Conservation (phyloP, 495 filamentous ascomycete genomes). For the Hyphodiscus hymeniophilus region DNA sequence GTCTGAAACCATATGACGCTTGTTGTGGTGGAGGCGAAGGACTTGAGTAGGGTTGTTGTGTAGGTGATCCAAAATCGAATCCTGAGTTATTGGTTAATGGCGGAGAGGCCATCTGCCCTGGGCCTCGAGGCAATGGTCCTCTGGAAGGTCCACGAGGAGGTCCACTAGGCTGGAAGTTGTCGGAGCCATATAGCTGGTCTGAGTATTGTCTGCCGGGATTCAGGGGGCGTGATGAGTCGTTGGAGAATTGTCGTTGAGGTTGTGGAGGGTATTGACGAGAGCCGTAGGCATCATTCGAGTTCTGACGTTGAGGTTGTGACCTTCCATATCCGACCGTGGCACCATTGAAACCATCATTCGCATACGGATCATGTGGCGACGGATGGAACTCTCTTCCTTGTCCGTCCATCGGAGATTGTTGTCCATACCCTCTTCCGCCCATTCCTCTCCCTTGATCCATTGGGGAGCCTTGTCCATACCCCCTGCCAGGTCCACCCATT, state of each 20-base stretch:
- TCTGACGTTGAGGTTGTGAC: conserved; percentile 12
- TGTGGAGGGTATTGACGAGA: conserved; percentile 12
- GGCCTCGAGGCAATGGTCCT: conserved; percentile 8
- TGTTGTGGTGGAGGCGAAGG: conserved; percentile 16
- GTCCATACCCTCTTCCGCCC: conserved; percentile 3
- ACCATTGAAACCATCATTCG: conserved; percentile 10
- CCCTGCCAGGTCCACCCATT: conserved; percentile 9
- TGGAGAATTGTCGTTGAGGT: conserved; percentile 14
- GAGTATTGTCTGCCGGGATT: conserved; percentile 17
- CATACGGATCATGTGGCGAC: conserved; percentile 7
- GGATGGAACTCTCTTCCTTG: neutral
- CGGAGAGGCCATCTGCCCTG: conserved; percentile 13
- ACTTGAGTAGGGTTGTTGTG: conserved; percentile 2
- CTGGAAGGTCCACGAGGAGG: conserved; percentile 15
- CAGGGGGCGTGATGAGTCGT: conserved; percentile 10
- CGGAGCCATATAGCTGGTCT: neutral
- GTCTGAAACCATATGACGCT: conserved; percentile 5
- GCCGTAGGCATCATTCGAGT: conserved; percentile 5
- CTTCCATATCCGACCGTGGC: conserved; percentile 13
- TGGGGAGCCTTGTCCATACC: conserved; percentile 9
- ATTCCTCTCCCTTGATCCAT: conserved; percentile 3
- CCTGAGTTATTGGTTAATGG: conserved; percentile 16
- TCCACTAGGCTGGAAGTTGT: conserved; percentile 8
- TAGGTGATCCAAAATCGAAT: conserved; percentile 18
- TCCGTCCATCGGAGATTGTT: neutral